Conservation (phyloP, 768 basidiomycete genomes). For the Rhodotorula kratochvilovae region DNA sequence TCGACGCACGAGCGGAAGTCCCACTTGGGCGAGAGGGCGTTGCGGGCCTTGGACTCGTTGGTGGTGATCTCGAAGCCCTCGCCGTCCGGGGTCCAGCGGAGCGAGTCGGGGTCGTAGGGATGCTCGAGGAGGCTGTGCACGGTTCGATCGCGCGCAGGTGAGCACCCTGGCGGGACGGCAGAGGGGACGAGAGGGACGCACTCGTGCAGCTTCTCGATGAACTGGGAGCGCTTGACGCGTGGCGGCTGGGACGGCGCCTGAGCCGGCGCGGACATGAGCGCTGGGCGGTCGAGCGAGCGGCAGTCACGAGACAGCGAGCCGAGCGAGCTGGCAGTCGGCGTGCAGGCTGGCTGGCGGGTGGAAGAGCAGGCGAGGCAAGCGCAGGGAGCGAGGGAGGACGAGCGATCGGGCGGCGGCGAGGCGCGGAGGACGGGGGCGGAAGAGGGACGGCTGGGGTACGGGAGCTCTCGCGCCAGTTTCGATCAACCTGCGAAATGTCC, state of each 20-base stretch:
- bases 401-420: too few relatives aligned
- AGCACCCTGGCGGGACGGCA: not conserved
- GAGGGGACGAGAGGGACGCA: not conserved
- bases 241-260: not conserved
- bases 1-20: conserved; percentile 30
- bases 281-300: too few relatives aligned
- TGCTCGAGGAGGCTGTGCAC: conserved; percentile 25
- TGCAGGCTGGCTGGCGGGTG: too few relatives aligned
- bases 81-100: conserved; percentile 14
- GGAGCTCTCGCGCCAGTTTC: too few relatives aligned
- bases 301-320: too few relatives aligned
- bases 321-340: too few relatives aligned
- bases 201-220: conserved; percentile 31
- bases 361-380: too few relatives aligned
- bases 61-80: conserved; percentile 24
- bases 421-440: too few relatives aligned
- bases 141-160: not conserved
- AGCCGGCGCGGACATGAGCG: too few relatives aligned
- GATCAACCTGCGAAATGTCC: too few relatives aligned
- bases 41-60: conserved; percentile 14
- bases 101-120: conserved; percentile 13
- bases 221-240: conserved; percentile 15
- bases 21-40: conserved; percentile 13
- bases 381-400: too few relatives aligned
- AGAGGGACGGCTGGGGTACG: too few relatives aligned